Percentiles rank a stretch among this genome's conserved stretches.
These are phyloP conservation scores for Thraustotheca clavata DNA, from an alignment of 352 stramenopile genomes.

Conservation along the genomic window DNA sequence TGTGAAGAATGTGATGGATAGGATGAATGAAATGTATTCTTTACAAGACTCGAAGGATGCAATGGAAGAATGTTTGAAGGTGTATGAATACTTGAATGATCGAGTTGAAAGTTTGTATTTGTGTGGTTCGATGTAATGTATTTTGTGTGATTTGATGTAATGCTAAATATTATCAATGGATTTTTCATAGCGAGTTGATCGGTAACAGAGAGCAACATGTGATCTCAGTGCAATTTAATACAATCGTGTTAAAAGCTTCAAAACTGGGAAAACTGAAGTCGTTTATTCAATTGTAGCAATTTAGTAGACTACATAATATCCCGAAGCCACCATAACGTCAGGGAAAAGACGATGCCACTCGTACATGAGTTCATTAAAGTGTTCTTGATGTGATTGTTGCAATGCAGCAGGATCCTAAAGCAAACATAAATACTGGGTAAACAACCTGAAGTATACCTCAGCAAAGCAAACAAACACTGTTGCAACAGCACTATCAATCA, in stretches of 20 bases:
- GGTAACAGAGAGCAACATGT: too few relatives aligned
- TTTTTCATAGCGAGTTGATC: too few relatives aligned
- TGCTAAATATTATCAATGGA: too few relatives aligned
- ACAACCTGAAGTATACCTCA: slow-evolving; percentile 36
- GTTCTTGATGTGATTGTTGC: slow-evolving; percentile 60
- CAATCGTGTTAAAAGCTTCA: not conserved
- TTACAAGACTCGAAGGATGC: too few relatives aligned
- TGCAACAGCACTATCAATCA: slow-evolving; percentile 91
- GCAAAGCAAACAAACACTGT: slow-evolving; percentile 97
- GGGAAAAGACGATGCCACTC: slow-evolving; percentile 86
- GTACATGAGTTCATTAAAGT: slow-evolving; percentile 73
- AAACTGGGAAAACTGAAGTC: not conserved
- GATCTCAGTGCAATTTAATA: not conserved
- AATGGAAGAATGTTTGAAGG: not conserved
- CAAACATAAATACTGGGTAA: not conserved
- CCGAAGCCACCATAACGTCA: slow-evolving; percentile 81
- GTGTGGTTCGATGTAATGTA: not conserved
- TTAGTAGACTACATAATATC: slow-evolving; percentile 64
- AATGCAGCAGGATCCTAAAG: slow-evolving; percentile 76
- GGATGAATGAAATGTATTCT: not conserved
- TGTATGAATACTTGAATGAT: not conserved
- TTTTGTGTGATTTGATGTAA: not conserved
- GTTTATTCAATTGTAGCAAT: not conserved
- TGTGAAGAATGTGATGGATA: too few relatives aligned
- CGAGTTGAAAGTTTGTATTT: not conserved